Percentiles rank a stretch among this genome's conserved stretches.
Conservation (phyloP, 2,329 filamentous ascomycete genomes). For the Scolecobasidium constrictum region DNA sequence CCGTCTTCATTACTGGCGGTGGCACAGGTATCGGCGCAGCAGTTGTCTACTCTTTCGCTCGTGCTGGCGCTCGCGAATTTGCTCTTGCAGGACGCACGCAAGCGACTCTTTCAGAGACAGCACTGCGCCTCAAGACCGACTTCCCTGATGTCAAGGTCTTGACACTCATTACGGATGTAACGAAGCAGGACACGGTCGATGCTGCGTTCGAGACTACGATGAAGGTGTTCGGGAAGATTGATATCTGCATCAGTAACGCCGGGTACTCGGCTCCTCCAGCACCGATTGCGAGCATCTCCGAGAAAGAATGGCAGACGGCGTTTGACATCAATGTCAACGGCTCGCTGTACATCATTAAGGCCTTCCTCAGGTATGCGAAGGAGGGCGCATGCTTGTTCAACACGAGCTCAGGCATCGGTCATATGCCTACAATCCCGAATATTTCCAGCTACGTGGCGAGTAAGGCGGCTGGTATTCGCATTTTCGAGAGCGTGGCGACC, state of each 20-base stretch:
- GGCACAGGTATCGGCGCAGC: constrained; percentile 35
- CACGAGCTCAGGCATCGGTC: constrained; percentile 13
- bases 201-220: neutral
- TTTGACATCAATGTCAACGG: constrained; percentile 1
- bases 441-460: constrained; percentile 20
- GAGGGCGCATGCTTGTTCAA: constrained; percentile 15
- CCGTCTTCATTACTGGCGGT: constrained; percentile 32
- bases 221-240: neutral
- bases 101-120: neutral
- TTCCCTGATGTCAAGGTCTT: constrained; percentile 3
- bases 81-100: constrained; percentile 31
- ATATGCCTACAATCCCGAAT: constrained; percentile 9
- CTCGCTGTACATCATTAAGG: constrained; percentile 14
- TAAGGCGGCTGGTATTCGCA: constrained; percentile 22
- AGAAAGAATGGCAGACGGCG: neutral
- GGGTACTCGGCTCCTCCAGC: constrained; percentile 18
- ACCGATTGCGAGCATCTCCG: neutral
- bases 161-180: neutral
- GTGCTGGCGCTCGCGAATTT: constrained; percentile 33
- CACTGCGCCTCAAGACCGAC: neutral
- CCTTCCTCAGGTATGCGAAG: constrained; percentile 15
- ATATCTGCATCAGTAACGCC: constrained; percentile 35
- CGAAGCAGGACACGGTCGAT: neutral
- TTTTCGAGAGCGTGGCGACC: constrained; percentile 20
- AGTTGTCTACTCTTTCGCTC: constrained; percentile 31